phyloP scores from a whole-genome alignment of 2,329 filamentous ascomycete genomes.

The Aspergillus fumigatiaffinis region DNA sequence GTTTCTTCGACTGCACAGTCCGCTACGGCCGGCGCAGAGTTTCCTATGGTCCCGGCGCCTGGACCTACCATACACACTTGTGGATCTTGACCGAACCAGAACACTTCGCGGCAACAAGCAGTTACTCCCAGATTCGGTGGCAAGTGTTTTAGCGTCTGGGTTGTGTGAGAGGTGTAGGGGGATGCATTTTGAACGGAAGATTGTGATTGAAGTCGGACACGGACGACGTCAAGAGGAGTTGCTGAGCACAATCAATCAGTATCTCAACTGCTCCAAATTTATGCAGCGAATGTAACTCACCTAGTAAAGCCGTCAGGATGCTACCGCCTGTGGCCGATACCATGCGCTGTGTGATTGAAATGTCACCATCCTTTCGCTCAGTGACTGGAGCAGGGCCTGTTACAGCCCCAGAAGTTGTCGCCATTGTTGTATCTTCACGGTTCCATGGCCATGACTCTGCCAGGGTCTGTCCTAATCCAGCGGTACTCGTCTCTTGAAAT shows the following conservation, averaged over 20 bases:
- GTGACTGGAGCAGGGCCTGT: constrained; percentile 15
- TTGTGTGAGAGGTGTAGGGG: constrained; percentile 51
- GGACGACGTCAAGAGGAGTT: constrained; percentile 93
- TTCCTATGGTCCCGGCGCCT: constrained; percentile 36
- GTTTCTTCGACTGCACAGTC: constrained; percentile 86
- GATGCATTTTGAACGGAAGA: constrained; percentile 52
- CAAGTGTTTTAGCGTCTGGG: constrained; percentile 59
- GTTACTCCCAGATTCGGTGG: constrained; percentile 87
- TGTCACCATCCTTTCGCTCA: constrained; percentile 43
- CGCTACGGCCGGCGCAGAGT: constrained; percentile 44
- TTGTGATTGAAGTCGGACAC: constrained; percentile 90
- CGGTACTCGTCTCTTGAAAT: constrained; percentile 11
- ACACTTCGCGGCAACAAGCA: constrained; percentile 93
- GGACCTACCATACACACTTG: constrained; percentile 72
- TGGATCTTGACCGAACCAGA: constrained; percentile 84
- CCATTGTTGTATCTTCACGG: constrained; percentile 33
- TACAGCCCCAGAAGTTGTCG: constrained; percentile 25
- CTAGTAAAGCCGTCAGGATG: constrained; percentile 80
- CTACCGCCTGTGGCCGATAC: constrained; percentile 87
- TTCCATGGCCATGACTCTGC: constrained; percentile 28
- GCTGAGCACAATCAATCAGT: constrained; percentile 50
- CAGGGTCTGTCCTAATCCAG: constrained; percentile 6
- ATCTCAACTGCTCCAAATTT: background rate
- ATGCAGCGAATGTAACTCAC: constrained; percentile 48
- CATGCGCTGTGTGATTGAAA: constrained; percentile 88